Evolutionary conservation across 1,284 basidiomycete species (phyloP).

Genomic region (Sanguinoderma infundibulare): DNA sequence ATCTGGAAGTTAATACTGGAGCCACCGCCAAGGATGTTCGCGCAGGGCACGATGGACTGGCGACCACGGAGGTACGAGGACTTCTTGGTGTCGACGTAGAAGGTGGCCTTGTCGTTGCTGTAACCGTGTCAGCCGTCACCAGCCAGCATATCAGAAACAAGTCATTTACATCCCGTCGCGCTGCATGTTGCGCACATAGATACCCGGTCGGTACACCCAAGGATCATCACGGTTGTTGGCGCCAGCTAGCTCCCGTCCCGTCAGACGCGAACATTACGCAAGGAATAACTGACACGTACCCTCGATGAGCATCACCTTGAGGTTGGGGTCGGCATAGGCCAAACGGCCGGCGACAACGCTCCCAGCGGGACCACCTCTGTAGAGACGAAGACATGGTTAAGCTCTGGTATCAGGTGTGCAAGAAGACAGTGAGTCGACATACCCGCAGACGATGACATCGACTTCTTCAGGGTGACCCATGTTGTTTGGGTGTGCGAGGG

Average conservation of each 20-base stretch:
- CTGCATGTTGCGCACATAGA: conserved; percentile 74
- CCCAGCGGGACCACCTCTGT: conserved; percentile 68
- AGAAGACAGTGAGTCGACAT: conserved; percentile 18
- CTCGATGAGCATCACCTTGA: conserved; percentile 79
- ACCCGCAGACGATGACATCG: conserved; percentile 69
- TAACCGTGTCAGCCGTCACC: background rate
- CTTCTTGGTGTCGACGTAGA: conserved; percentile 64
- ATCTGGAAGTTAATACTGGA: conserved; percentile 75
- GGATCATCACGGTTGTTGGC: conserved; percentile 76
- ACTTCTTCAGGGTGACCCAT: conserved; percentile 72
- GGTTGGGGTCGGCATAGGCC: conserved; percentile 70
- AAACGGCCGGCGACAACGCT: conserved; percentile 72
- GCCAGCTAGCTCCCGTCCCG: conserved; percentile 45
- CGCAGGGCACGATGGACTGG: conserved; percentile 72
- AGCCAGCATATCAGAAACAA: background rate
- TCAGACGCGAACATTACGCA: background rate
- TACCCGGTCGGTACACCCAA: conserved; percentile 74
- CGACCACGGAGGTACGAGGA: conserved; percentile 65
- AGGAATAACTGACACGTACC: conserved; percentile 39
- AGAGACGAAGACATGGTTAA: conserved; percentile 30
- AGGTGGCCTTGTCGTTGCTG: conserved; percentile 76
- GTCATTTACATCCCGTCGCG: conserved; percentile 60
- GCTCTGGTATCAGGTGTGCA: background rate
- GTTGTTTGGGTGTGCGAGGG: conserved; percentile 16
- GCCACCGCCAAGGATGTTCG: conserved; percentile 63